Evolutionary conservation across 148 eudicot species (phyloP).

Genomic region (Heliosperma pusillum): DNA sequence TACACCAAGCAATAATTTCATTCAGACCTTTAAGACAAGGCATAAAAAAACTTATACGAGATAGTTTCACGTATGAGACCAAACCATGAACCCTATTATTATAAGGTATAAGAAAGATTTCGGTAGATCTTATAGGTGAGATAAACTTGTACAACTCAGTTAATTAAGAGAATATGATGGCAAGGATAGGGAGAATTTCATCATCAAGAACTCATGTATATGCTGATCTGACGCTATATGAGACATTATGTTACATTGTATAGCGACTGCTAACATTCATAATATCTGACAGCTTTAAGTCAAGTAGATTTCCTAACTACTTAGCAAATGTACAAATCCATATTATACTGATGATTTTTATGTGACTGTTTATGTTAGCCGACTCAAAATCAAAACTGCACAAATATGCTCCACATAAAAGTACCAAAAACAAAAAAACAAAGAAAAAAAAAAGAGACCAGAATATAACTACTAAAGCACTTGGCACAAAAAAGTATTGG

Average conservation of each 20-base stretch:
- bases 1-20: background rate
- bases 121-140: background rate
- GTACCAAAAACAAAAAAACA: background rate
- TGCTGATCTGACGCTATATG: background rate
- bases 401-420: background rate
- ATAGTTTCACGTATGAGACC: background rate
- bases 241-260: no score
- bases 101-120: background rate
- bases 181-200: background rate
- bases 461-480: constrained; percentile 16
- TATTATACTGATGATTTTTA: background rate
- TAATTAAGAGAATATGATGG: background rate
- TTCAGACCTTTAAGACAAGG: background rate
- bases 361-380: background rate
- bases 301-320: background rate
- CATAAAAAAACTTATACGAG: background rate
- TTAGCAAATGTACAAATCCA: background rate
- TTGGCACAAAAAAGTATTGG: constrained; percentile 20
- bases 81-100: background rate
- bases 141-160: background rate
- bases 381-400: background rate
- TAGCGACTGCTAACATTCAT: background rate
- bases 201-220: background rate
- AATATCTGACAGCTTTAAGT: background rate
- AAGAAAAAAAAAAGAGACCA: constrained; percentile 6